phyloP scores from a whole-genome alignment of 768 basidiomycete species.

The Leccinum subgranulosum region DNA sequence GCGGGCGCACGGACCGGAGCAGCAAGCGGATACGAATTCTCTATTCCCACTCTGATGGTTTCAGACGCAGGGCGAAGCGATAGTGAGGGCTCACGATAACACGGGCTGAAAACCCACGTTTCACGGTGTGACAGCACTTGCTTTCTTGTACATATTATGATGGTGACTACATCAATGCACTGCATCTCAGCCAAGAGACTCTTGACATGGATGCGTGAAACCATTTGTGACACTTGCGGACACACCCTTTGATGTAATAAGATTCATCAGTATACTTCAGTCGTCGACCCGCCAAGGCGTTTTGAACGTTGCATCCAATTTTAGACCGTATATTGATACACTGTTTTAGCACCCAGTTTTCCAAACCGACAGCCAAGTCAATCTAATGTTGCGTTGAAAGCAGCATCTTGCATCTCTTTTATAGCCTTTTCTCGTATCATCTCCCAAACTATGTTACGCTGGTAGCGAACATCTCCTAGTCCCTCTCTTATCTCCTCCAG shows the following conservation, averaged over 20 bases:
- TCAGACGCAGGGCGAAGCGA: neutral
- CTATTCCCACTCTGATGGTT: constrained; percentile 46
- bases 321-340: neutral
- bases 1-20: constrained; percentile 67
- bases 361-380: constrained; percentile 7
- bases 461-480: constrained; percentile 68
- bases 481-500: constrained; percentile 81
- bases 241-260: neutral
- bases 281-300: neutral
- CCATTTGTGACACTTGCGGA: neutral
- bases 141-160: constrained; percentile 18
- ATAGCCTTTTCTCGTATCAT: constrained; percentile 71
- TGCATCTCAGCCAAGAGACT: neutral
- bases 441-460: constrained; percentile 74
- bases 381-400: constrained; percentile 35
- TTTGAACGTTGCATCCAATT: neutral
- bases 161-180: neutral
- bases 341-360: neutral
- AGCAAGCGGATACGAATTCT: constrained; percentile 63
- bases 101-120: neutral
- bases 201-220: neutral
- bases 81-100: neutral
- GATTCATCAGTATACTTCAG: neutral
- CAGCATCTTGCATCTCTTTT: constrained; percentile 69
- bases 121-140: neutral